phyloP scores from a whole-genome alignment of 2,329 filamentous ascomycete genomes.

The Cyphellophora attinorum region DNA sequence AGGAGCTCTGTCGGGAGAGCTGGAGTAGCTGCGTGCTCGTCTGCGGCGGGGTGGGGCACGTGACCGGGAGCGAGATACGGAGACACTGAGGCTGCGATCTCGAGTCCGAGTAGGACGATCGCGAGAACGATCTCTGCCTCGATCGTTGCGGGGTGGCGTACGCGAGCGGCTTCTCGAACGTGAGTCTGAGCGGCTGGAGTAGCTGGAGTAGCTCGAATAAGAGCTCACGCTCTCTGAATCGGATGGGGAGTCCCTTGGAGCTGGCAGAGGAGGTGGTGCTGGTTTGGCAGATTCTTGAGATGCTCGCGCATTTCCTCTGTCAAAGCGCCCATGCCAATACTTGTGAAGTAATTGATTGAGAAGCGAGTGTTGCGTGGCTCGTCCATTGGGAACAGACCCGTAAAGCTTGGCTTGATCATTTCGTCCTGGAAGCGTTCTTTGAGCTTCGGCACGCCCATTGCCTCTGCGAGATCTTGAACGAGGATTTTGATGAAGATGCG shows the following conservation, averaged over 20 bases:
- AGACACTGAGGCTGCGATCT: conserved; percentile 11
- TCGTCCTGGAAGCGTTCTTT: conserved; percentile 70
- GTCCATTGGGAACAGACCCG: conserved; percentile 82
- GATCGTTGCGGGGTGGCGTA: conserved; percentile 17
- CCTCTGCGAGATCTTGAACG: conserved; percentile 83
- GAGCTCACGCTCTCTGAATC: conserved; percentile 57
- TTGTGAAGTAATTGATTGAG: conserved; percentile 99
- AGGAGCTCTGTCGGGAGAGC: conserved; percentile 11
- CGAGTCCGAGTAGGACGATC: conserved; percentile 8
- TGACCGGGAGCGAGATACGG: conserved; percentile 19
- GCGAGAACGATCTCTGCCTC: conserved; percentile 21
- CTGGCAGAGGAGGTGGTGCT: conserved; percentile 56
- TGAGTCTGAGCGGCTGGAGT: conserved; percentile 29
- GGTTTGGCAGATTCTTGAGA: conserved; percentile 82
- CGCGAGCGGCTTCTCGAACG: too few species aligned
- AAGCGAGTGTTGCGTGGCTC: conserved; percentile 86
- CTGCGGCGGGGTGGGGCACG: conserved; percentile 16
- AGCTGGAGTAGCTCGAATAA: conserved; percentile 70
- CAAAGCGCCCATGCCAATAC: conserved; percentile 87
- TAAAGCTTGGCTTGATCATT: conserved; percentile 64
- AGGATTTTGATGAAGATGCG: conserved; percentile 98
- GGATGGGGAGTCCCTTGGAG: conserved; percentile 40
- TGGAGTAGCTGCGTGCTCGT: conserved; percentile 11
- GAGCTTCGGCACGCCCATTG: conserved; percentile 72
- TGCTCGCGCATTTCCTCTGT: conserved; percentile 93